Conservation (phyloP, 2,329 filamentous ascomycete species). For the Clarireedia homoeocarpa region DNA sequence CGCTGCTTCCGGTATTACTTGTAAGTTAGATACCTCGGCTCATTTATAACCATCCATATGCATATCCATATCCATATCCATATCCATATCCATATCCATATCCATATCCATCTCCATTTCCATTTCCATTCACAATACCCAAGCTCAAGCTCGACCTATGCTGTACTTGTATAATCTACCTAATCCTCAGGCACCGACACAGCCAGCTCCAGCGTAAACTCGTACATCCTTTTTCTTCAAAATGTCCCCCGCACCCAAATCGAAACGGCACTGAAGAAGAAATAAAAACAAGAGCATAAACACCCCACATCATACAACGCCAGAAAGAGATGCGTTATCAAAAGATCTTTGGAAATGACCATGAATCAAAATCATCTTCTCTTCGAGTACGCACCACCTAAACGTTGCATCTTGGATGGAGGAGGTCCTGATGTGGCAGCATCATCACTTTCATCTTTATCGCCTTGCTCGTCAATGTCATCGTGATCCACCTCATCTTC, state of each 20-base stretch:
- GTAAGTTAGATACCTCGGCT: no score
- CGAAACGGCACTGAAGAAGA: not conserved
- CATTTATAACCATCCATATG: no score
- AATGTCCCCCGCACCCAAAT: not conserved
- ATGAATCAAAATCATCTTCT: slow-evolving; percentile 14
- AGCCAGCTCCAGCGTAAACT: not conserved
- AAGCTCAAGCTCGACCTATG: not conserved
- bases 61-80: no score
- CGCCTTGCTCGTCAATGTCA: slow-evolving; percentile 35
- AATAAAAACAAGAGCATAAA: slow-evolving; percentile 1
- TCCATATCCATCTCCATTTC: not conserved
- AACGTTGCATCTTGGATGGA: slow-evolving; percentile 24
- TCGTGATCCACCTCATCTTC: slow-evolving; percentile 41
- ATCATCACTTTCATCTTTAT: slow-evolving; percentile 37
- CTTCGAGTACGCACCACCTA: slow-evolving; percentile 9
- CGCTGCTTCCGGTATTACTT: not conserved
- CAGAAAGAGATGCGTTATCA: not conserved
- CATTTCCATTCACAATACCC: not conserved
- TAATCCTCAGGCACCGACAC: not conserved
- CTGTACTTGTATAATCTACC: not conserved
- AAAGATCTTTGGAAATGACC: not conserved
- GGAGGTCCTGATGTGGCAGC: slow-evolving; percentile 19
- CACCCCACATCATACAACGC: slow-evolving; percentile 26
- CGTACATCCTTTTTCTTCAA: not conserved
- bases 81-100: not conserved